Conservation (phyloP, 352 stramenopile species). For the Globisporangium echinulatum region DNA sequence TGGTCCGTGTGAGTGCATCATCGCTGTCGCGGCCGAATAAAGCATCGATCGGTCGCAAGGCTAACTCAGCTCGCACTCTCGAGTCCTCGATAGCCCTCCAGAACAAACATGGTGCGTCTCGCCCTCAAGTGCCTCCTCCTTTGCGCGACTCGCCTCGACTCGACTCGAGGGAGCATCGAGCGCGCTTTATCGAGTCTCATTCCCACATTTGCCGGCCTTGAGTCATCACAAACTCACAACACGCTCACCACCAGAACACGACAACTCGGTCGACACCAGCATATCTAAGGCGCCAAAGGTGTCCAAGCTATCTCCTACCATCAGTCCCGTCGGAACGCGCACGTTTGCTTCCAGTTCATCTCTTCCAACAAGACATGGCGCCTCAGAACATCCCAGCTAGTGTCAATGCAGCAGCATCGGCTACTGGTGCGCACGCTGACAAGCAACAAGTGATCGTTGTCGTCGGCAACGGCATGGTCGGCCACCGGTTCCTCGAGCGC, state of each 20-base stretch:
- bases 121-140: no score
- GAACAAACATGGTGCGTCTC: no score
- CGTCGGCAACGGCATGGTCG: conserved; percentile 90
- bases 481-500: conserved; percentile 86
- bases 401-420: not conserved
- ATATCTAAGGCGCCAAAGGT: no score
- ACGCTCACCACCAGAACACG: conserved; percentile 1
- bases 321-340: not conserved
- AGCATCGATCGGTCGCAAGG: no score
- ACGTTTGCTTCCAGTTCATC: not conserved
- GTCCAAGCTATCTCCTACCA: not conserved
- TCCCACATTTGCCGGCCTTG: conserved; percentile 7
- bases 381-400: conserved; percentile 5
- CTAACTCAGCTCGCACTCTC: not conserved
- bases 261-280: no score
- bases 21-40: not conserved
- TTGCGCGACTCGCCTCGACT: no score
- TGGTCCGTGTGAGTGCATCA: not conserved
- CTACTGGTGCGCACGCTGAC: not conserved
- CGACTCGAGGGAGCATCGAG: no score
- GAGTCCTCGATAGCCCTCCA: not conserved
- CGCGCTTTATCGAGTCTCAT: conserved; percentile 2
- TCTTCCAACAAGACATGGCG: conserved; percentile 1
- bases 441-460: conserved; percentile 70
- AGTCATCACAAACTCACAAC: conserved; percentile 13